These are phyloP conservation scores for Tympanopsis confertula DNA, from an alignment of 2,329 filamentous ascomycete genomes.

Conservation along the genomic window DNA sequence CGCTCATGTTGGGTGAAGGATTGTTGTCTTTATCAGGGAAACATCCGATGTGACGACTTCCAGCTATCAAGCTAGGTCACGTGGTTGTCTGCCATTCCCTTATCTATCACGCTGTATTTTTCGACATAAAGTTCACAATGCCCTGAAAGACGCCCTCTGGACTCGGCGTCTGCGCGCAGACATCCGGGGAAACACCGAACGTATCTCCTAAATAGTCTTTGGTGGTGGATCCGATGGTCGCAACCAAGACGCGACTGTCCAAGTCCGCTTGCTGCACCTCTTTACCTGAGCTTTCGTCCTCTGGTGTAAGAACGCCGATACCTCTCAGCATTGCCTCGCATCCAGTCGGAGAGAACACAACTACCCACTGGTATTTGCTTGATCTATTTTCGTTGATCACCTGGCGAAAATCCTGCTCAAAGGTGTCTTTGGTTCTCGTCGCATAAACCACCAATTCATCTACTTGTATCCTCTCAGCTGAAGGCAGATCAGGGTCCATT, in stretches of 20 bases:
- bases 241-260: constrained; percentile 47
- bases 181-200: constrained; percentile 61
- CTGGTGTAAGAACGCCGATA: constrained; percentile 39
- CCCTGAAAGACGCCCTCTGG: constrained; percentile 66
- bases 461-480: constrained; percentile 46
- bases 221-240: constrained; percentile 90
- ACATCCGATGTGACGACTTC: no score
- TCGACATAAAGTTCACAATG: constrained; percentile 38
- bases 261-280: constrained; percentile 11
- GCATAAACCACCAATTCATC: constrained; percentile 78
- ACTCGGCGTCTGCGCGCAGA: constrained; percentile 70
- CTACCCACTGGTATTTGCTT: constrained; percentile 49
- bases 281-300: constrained; percentile 31
- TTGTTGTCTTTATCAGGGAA: no score
- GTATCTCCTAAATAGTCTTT: constrained; percentile 55
- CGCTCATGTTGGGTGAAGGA: no score
- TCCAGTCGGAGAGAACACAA: constrained; percentile 61
- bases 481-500: constrained; percentile 40
- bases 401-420: constrained; percentile 52
- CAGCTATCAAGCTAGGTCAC: no score
- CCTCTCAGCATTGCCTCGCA: constrained; percentile 47
- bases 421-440: constrained; percentile 71
- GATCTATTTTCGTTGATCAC: constrained; percentile 32
- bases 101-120: no score
- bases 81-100: no score